Base-by-base conservation (phyloP, 2,329 filamentous ascomycete genomes). In the Pseudocercospora pini-densiflorae region DNA sequence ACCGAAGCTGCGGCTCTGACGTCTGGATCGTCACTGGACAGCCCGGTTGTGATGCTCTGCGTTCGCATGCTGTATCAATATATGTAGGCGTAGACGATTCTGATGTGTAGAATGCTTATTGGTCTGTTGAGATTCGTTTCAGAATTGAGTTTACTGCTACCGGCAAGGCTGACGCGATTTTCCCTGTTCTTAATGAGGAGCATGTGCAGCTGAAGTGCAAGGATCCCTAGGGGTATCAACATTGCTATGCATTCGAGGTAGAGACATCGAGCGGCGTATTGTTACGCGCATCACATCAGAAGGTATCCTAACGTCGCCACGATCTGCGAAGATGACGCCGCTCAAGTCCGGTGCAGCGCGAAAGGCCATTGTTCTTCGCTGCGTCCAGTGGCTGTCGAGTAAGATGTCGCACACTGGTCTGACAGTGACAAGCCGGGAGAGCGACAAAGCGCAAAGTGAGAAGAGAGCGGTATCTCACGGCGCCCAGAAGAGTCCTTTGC, bases 101-200 rank as follows among this genome's bases (percentile, higher is more conserved):
- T 23, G 51, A 40, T 40, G 59, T 54, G 57, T 45, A 24, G 61
- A 19, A n/a, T 10, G 19, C 64, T 49, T 27, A 62, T 62, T 62
- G 60, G 59, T 19, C 24, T 43, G 8, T 65, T 16, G 47, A 33
- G 16, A n/a, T 24, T 31, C 29, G 65, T 64, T 64, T 58, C 65
- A 59, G 21, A 65, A 65, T 53, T 62, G 62, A 63, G n/a, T 65
- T 63, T 57, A 45, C 31, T 31, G 54, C 54, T 24, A 40, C 31
- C 19, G 43, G 47, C 60, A 63, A 60, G 58, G 61, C 58, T 67
- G 65, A 67, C 62, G 65, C 65, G 47, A 65, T 68, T 36, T 59
- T 65, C 65, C 65, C 55, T 43, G 65, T 49, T 40, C 24, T 21
- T 61, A 40, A 12, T 47, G 33, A 55, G 51, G 24, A 24, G 51